A percentile compares a stretch with the other conserved stretches of the same genome.
These are phyloP conservation scores for Diaporthe ampelina DNA, from an alignment of 2,329 filamentous ascomycete genomes.

Conservation along the genomic window DNA sequence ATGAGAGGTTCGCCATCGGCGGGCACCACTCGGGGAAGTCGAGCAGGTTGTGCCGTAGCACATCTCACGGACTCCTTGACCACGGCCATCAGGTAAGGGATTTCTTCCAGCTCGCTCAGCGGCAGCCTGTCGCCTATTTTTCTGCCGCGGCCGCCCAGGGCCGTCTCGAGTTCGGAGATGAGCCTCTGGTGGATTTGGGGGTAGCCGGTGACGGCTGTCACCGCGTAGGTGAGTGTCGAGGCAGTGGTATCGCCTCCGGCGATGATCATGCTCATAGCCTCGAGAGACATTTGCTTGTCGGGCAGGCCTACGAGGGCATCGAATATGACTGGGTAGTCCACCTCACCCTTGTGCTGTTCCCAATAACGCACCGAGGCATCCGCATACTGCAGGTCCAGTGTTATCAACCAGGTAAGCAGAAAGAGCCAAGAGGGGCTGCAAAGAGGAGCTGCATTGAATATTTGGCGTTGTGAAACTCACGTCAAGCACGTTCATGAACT, in stretches of 20 bases:
- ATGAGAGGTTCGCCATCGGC: neutral
- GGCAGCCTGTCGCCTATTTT: neutral
- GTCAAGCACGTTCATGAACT: neutral
- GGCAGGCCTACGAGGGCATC: neutral
- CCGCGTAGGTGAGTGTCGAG: neutral
- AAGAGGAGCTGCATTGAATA: no score
- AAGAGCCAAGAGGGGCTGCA: no score
- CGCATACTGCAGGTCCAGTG: neutral
- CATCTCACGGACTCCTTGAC: constrained; percentile 8
- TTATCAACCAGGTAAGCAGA: neutral
- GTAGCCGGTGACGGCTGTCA: neutral
- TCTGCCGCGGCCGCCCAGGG: neutral
- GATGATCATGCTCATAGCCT: neutral
- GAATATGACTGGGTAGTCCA: neutral
- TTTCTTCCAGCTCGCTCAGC: neutral
- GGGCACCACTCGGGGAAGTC: neutral
- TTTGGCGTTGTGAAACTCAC: neutral
- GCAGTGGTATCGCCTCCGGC: neutral
- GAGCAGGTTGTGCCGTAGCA: neutral
- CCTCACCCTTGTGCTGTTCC: neutral
- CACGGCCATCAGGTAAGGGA: constrained; percentile 4
- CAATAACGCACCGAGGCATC: neutral
- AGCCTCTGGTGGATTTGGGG: neutral
- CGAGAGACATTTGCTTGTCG: neutral
- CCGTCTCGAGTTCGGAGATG: neutral